These are phyloP conservation scores for Cytospora mali DNA, from an alignment of 2,329 filamentous ascomycete genomes.

Conservation along the genomic window DNA sequence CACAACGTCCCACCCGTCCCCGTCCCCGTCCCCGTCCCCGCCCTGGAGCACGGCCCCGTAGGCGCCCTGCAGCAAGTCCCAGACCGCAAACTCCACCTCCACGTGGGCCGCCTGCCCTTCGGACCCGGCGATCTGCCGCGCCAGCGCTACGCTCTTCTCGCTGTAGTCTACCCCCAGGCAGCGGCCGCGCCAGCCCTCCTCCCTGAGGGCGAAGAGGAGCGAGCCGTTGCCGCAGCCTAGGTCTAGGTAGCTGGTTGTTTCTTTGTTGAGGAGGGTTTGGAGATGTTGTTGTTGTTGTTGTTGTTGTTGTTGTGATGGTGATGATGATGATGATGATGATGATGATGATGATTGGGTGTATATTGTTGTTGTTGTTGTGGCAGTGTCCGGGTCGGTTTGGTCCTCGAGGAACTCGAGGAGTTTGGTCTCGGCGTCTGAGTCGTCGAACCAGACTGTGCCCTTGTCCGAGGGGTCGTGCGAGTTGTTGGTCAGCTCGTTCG, in stretches of 20 bases:
- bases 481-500: slow-evolving; percentile 71
- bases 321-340: background rate
- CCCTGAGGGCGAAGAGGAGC: slow-evolving; percentile 78
- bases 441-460: slow-evolving; percentile 95
- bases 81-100: slow-evolving; percentile 52
- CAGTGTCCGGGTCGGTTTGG: slow-evolving; percentile 30
- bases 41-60: slow-evolving; percentile 42
- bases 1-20: slow-evolving; percentile 78
- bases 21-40: slow-evolving; percentile 13
- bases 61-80: slow-evolving; percentile 62
- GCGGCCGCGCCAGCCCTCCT: slow-evolving; percentile 63
- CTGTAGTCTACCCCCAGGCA: slow-evolving; percentile 93
- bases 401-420: slow-evolving; percentile 69
- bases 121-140: slow-evolving; percentile 60
- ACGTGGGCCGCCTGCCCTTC: slow-evolving; percentile 26
- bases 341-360: background rate
- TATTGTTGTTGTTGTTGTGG: background rate
- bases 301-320: background rate
- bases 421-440: slow-evolving; percentile 83
- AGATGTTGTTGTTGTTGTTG: background rate
- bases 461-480: slow-evolving; percentile 72
- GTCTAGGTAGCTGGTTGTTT: slow-evolving; percentile 70
- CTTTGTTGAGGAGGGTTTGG: slow-evolving; percentile 28
- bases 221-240: slow-evolving; percentile 94
- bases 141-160: slow-evolving; percentile 71